Evolutionary conservation across 169 alveolate species (phyloP).

Genomic region (Plasmodium gonderi): DNA sequence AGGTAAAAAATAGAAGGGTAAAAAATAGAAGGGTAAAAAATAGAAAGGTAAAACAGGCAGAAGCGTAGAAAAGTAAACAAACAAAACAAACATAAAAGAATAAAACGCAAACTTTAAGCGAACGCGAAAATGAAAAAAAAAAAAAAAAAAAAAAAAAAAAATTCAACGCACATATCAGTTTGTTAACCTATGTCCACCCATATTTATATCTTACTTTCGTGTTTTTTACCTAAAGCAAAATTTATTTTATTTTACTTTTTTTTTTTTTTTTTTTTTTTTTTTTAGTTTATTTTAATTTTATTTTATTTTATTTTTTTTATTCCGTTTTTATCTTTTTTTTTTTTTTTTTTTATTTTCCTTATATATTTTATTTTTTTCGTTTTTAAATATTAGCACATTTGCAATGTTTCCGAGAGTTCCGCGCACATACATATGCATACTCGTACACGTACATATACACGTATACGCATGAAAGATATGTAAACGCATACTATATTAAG

Average conservation of each 20-base stretch:
- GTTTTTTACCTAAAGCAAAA: neutral
- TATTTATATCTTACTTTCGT: neutral
- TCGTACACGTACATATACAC: no score
- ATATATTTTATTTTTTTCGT: neutral
- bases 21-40: neutral
- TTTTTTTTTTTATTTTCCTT: neutral
- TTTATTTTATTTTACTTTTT: neutral
- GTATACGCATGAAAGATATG: neutral
- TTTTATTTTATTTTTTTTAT: neutral
- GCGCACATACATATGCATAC: slow-evolving; percentile 9
- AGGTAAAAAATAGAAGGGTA: neutral
- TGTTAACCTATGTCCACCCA: neutral
- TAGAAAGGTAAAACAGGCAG: neutral
- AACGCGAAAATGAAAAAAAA: no score
- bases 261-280: neutral
- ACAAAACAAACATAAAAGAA: neutral
- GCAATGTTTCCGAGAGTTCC: neutral
- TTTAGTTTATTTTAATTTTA: neutral
- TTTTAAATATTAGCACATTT: slow-evolving; percentile 1
- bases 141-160: neutral
- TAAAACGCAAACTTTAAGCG: neutral
- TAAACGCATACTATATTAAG: neutral
- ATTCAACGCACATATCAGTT: neutral
- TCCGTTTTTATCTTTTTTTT: neutral
- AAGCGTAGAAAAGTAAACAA: neutral